Base-by-base conservation (phyloP, 192 early-diverging fungal genomes). In the Linnemannia hyalina region DNA sequence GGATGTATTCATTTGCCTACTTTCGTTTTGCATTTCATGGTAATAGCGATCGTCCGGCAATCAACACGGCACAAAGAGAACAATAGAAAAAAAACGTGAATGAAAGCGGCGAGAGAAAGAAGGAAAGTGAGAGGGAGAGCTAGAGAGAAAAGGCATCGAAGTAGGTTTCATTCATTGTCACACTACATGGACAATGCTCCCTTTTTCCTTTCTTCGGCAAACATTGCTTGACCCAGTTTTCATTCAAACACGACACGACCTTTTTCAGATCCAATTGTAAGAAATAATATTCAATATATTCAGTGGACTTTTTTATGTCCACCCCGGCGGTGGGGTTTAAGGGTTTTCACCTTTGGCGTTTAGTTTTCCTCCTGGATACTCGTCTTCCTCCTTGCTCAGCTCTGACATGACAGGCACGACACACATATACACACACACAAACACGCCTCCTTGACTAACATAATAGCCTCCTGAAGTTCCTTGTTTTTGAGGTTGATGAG, bases 341-440 rank as follows among this genome's bases (percentile, higher is more conserved):
- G 60, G 60, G 60, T 65, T 65, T 65, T 65, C 60, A 65, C 29
- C 60, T 26, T 65, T 65, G 29, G 29, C 5, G 49, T 52, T 52
- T 22, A 52, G 18, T 52, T 52, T 52, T 52, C 49, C 20, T 65
- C 60, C 60, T 65, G 22, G 22, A 16, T 26, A 0, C 26, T 65
- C 60, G 29, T 65, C 26, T 6, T 35, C 60, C 60, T 65, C 60
- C 60, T 65, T 65, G 60, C 60, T 32, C 60, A 65, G 60, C 60
- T 65, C 60, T 32, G n/a, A 65, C 60, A 26, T 46, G 44, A 46
- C 49, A 20, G 22, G 49, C 49, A 52, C 49, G 20, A 52, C 49
- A 52, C 3, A 52, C 49, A 52, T 22, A 52, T 6, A 52, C 5
- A 20, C 16, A 52, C 20, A 52, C 49, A 52, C 49, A 52, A 22